These are phyloP conservation scores for Kwoniella shandongensis DNA, from an alignment of 768 basidiomycete genomes.

Conservation along the genomic window DNA sequence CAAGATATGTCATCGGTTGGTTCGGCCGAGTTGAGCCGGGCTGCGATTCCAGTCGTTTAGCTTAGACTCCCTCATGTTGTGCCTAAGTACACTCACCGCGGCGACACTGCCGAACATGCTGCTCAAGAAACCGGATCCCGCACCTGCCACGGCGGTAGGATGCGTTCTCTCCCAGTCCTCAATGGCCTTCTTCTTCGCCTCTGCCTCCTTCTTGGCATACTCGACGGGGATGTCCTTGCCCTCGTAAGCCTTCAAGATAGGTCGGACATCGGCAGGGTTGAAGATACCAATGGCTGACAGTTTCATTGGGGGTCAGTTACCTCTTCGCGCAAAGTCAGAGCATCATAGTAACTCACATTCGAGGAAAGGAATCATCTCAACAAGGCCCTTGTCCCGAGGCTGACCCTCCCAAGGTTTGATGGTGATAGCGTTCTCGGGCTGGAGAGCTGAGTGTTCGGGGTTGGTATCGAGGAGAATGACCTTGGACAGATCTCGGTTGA, in stretches of 20 bases:
- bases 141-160: conserved; percentile 27
- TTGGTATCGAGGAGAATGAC: conserved; percentile 84
- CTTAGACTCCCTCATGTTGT: too few relatives aligned
- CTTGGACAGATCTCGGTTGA: conserved; percentile 90
- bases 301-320: not conserved
- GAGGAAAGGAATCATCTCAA: conserved; percentile 95
- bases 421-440: conserved; percentile 85
- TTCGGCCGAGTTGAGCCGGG: conserved; percentile 40
- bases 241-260: conserved; percentile 76
- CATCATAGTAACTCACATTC: conserved; percentile 64
- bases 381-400: conserved; percentile 67
- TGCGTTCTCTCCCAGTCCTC: conserved; percentile 72
- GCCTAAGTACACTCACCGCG: conserved; percentile 43
- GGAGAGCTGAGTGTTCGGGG: conserved; percentile 70
- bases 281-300: conserved; percentile 83
- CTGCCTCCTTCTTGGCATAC: conserved; percentile 83
- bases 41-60: conserved; percentile 24
- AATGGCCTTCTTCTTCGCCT: conserved; percentile 71
- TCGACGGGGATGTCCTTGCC: conserved; percentile 87
- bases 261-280: conserved; percentile 80
- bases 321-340: not conserved
- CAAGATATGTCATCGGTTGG: conserved; percentile 53
- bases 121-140: conserved; percentile 40
- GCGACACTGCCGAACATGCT: conserved; percentile 46
- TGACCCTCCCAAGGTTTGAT: conserved; percentile 85